These are phyloP conservation scores for Aureobasidium sp. DNA, from an alignment of 2,329 filamentous ascomycete genomes.

Conservation along the genomic window DNA sequence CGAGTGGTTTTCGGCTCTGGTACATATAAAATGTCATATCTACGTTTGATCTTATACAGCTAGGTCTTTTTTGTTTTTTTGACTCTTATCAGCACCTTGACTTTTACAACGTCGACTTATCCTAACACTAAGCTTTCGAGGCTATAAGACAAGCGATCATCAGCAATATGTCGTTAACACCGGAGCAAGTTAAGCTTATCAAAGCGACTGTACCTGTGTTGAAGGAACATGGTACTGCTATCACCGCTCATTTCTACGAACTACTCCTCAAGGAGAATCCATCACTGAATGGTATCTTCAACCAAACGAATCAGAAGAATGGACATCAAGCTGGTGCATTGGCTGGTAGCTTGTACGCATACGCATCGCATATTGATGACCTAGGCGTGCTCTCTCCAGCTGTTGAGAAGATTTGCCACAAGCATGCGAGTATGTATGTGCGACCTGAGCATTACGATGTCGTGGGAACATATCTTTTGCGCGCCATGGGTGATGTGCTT, in stretches of 20 bases:
- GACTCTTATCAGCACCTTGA: background rate
- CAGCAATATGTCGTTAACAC: slow-evolving; percentile 41
- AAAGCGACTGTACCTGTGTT: slow-evolving; percentile 63
- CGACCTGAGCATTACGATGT: slow-evolving; percentile 61
- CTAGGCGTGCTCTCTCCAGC: slow-evolving; percentile 49
- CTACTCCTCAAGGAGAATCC: slow-evolving; percentile 59
- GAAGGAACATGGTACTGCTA: slow-evolving; percentile 56
- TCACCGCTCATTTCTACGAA: slow-evolving; percentile 64
- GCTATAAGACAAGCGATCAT: background rate
- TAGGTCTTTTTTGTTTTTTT: background rate
- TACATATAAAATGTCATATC: background rate
- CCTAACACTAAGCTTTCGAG: background rate
- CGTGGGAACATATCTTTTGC: slow-evolving; percentile 60
- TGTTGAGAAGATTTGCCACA: slow-evolving; percentile 64
- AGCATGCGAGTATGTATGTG: slow-evolving; percentile 64
- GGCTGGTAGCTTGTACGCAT: slow-evolving; percentile 59
- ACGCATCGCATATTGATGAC: slow-evolving; percentile 64
- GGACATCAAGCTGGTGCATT: slow-evolving; percentile 63
- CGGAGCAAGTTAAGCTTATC: slow-evolving; percentile 55
- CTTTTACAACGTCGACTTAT: background rate
- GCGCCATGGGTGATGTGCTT: slow-evolving; percentile 58
- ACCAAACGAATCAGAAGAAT: slow-evolving; percentile 58
- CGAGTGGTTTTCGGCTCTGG: background rate
- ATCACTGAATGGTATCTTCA: slow-evolving; percentile 62
- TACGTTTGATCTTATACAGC: background rate